These are phyloP conservation scores for Calamus simplicifolius DNA, from an alignment of 176 grass and related monocot genomes.

Conservation along the genomic window DNA sequence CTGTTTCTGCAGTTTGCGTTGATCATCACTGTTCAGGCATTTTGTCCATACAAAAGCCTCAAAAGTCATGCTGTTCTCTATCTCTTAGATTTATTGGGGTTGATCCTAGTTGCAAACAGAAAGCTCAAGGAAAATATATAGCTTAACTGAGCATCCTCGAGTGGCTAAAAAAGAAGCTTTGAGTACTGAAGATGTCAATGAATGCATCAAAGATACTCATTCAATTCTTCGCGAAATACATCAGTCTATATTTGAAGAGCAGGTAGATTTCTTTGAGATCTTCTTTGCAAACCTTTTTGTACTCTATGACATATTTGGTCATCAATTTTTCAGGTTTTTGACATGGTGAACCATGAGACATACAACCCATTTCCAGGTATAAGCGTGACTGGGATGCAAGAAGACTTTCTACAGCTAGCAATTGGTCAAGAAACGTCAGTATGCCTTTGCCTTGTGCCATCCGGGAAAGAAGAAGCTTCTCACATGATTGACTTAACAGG, in stretches of 20 bases:
- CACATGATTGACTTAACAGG: slow-evolving; percentile 24
- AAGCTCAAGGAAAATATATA: slow-evolving; percentile 34
- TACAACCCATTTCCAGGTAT: slow-evolving; percentile 57
- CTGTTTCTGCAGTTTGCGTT: slow-evolving; percentile 45
- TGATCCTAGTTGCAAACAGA: slow-evolving; percentile 18
- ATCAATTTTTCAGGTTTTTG: slow-evolving; percentile 57
- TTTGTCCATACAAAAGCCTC: slow-evolving; percentile 61
- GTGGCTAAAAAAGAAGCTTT: slow-evolving; percentile 27
- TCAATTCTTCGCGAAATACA: slow-evolving; percentile 64
- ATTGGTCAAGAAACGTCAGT: slow-evolving; percentile 80
- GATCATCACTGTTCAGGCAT: slow-evolving; percentile 55
- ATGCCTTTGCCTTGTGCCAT: slow-evolving; percentile 57
- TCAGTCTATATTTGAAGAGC: slow-evolving; percentile 77
- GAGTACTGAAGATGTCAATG: slow-evolving; percentile 44
- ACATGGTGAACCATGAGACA: slow-evolving; percentile 71
- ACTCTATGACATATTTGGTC: slow-evolving; percentile 13
- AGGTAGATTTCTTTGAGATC: slow-evolving; percentile 27
- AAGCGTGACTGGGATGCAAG: slow-evolving; percentile 80
- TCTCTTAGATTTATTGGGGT: slow-evolving; percentile 57
- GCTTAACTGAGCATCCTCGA: slow-evolving; percentile 19
- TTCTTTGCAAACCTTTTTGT: slow-evolving; percentile 12
- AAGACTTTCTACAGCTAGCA: slow-evolving; percentile 84
- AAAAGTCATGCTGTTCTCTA: slow-evolving; percentile 54
- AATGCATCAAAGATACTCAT: slow-evolving; percentile 54
- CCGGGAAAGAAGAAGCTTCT: slow-evolving; percentile 28